Evolutionary conservation across 768 basidiomycete genomes (phyloP).

Genomic region (Tricholoma terreum): DNA sequence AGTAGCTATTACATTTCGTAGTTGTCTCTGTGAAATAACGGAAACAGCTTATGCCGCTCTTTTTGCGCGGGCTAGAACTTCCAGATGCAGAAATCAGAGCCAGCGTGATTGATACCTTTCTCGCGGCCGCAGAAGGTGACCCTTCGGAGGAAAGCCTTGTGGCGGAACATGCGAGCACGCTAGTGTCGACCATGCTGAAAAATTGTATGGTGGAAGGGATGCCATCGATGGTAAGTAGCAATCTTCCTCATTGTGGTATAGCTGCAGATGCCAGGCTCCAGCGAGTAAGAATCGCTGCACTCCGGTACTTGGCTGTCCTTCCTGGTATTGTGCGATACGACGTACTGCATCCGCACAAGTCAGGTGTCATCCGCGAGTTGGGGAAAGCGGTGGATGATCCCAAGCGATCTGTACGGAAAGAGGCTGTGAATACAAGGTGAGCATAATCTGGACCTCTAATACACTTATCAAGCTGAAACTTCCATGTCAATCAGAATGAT

Average conservation of each 20-base stretch:
- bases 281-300: conserved; percentile 73
- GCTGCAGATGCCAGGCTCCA: conserved; percentile 26
- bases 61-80: conserved; percentile 81
- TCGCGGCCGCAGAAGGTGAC: conserved; percentile 62
- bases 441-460: conserved; percentile 1
- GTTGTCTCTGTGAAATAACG: not conserved
- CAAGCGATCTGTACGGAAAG: conserved; percentile 77
- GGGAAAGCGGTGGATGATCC: conserved; percentile 84
- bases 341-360: conserved; percentile 76
- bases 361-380: conserved; percentile 69
- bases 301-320: conserved; percentile 70
- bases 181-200: conserved; percentile 70
- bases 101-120: conserved; percentile 78
- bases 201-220: conserved; percentile 51
- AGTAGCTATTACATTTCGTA: conserved; percentile 9
- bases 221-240: conserved; percentile 49
- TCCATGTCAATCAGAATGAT: conserved; percentile 35
- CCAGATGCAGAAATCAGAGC: conserved; percentile 70
- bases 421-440: conserved; percentile 79
- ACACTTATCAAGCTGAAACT: not conserved
- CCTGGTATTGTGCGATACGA: conserved; percentile 81
- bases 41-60: conserved; percentile 77
- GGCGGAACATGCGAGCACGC: conserved; percentile 65
- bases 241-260: not conserved
- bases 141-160: conserved; percentile 48